A percentile compares a stretch with the other conserved stretches of the same genome.
phyloP scores from a whole-genome alignment of 495 filamentous ascomycete genomes.

The Copromyces sp. region DNA sequence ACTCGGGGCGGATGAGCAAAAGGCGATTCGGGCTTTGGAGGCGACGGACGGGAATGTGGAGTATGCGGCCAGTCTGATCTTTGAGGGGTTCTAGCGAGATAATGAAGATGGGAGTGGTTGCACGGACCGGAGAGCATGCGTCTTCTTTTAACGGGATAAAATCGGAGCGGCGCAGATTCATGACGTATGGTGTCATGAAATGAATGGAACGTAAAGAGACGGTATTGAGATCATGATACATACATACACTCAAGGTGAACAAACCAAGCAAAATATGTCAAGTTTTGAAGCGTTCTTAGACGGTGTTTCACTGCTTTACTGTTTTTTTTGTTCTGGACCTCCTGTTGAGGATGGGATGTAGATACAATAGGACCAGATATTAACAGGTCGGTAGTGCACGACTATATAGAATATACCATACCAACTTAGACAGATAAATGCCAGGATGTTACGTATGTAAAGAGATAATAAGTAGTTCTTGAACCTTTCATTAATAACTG shows the following conservation, averaged over 20 bases:
- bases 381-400: background rate
- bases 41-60: constrained; percentile 79
- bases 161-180: background rate
- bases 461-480: background rate
- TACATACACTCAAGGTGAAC: no score
- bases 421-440: background rate
- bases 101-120: background rate
- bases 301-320: background rate
- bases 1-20: constrained; percentile 66
- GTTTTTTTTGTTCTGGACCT: background rate
- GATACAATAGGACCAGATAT: background rate
- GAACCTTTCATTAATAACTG: background rate
- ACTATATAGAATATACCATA: background rate
- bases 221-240: background rate
- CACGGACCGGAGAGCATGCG: background rate
- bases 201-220: background rate
- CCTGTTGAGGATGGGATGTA: background rate
- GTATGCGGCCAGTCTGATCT: constrained; percentile 73
- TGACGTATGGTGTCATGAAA: background rate
- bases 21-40: constrained; percentile 71
- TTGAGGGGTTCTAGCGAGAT: constrained; percentile 34
- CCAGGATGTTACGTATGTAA: background rate
- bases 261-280: background rate
- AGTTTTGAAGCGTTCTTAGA: background rate
- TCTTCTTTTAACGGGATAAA: background rate